Evolutionary conservation across 2,329 filamentous ascomycete genomes (phyloP), one percentile per base, ranked within the genome.

Genomic region (Aspergillus floridensis): DNA sequence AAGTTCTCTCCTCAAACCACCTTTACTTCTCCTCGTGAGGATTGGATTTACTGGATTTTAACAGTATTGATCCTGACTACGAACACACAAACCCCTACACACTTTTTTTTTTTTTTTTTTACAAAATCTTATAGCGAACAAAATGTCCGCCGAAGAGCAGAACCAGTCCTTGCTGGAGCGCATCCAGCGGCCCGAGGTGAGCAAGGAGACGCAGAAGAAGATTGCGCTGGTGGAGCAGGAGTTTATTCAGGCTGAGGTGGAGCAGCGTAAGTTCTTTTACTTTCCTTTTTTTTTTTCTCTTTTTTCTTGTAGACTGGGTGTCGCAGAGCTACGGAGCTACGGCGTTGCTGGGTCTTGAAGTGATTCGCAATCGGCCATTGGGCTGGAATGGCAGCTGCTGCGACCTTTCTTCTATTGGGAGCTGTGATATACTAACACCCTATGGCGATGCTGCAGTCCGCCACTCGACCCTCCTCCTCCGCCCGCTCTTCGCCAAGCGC

Each of bases 201-300:
- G 75, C 29, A 69, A 69, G 59, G 89, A 92, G 76, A 68, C 69
- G 14, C 62, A 64, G 57, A 69, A 64, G 60, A 86, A 93, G 74
- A 86, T 98, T 65, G 84, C 86, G 59, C 84, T 88, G 59, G 82
- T 97, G 64, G 91, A 96, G 81, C 84, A 87, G 67, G 89, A 96
- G 64, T 96, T 96, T 70, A 88, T 93, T 61, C 86, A 93, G 69
- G 87, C 87, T 38, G 92, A 97, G 77, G 82, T 88, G 38, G 88
- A 96, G 74, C 88, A 95, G 70, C 49, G 63, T 65, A 49, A 61
- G 60, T 60, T 84, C 56, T 32, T 54, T 29, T 44, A 57, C 52
- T 31, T 46, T 46, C 31, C 14, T 21, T 41, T 19, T 11, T 52
- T 49, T 53, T 21, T 22, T 46, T 49, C 29, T 38, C 22, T 21